Percentiles rank a stretch among this genome's conserved stretches.
Evolutionary conservation across 164 flowering plant species (phyloP).

Genomic region (Nymphaea colorata): DNA sequence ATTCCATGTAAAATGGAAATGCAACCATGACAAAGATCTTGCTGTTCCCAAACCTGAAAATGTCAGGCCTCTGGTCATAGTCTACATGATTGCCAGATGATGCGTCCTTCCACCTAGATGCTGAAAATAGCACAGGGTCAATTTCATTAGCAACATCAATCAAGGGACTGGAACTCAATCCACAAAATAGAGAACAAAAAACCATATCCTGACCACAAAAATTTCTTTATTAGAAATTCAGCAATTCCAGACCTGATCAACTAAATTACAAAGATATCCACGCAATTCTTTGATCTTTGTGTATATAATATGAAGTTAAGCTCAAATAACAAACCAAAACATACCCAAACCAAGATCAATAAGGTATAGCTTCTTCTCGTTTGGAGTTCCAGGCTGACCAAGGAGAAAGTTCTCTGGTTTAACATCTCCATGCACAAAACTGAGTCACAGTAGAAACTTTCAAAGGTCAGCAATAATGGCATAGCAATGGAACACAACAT

Average conservation of each 20-base stretch:
- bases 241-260: too few relatives aligned
- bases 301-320: too few relatives aligned
- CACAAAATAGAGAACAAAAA: too few relatives aligned
- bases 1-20: neutral
- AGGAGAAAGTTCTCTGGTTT: slow-evolving; percentile 94
- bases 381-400: slow-evolving; percentile 72
- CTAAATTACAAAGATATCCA: too few relatives aligned
- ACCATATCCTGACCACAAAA: too few relatives aligned
- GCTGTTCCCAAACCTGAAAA: slow-evolving; percentile 47
- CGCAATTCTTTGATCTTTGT: too few relatives aligned
- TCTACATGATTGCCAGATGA: slow-evolving; percentile 72
- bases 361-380: slow-evolving; percentile 83
- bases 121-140: slow-evolving; percentile 18
- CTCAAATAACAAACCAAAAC: neutral
- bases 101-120: slow-evolving; percentile 73
- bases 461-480: neutral
- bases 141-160: too few relatives aligned
- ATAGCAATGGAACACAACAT: neutral
- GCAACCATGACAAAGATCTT: neutral
- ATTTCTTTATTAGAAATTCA: too few relatives aligned
- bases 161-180: too few relatives aligned
- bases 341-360: slow-evolving; percentile 94
- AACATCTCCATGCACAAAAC: slow-evolving; percentile 98
- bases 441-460: slow-evolving; percentile 8
- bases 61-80: slow-evolving; percentile 88